phyloP scores from a whole-genome alignment of 257 asterid genomes.

The Linderniella brevidens region DNA sequence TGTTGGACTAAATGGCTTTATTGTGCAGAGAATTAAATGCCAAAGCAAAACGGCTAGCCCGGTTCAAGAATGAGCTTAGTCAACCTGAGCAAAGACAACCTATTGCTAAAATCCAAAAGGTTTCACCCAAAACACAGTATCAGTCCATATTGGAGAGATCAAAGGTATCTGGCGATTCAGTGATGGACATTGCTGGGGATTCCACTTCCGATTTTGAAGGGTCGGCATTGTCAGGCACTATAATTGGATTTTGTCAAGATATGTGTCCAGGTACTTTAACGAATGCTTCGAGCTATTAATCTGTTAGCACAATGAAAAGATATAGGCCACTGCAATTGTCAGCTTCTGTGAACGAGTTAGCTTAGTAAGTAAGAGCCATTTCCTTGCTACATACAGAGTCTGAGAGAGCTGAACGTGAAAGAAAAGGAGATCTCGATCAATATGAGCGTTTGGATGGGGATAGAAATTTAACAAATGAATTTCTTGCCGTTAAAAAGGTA shows the following conservation, averaged over 20 bases:
- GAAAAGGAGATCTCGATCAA: slow-evolving; percentile 97
- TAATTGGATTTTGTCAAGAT: slow-evolving; percentile 76
- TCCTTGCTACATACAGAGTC: slow-evolving; percentile 35
- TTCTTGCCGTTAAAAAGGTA: slow-evolving; percentile 89
- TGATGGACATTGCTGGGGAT: slow-evolving; percentile 28
- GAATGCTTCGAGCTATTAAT: slow-evolving; percentile 8
- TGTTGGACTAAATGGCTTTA: neutral
- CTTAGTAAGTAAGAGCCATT: neutral
- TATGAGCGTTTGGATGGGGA: slow-evolving; percentile 95
- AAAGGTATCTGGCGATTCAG: slow-evolving; percentile 25
- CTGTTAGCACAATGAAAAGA: slow-evolving; percentile 6
- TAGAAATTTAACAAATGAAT: slow-evolving; percentile 57
- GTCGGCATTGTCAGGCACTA: slow-evolving; percentile 31
- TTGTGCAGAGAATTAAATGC: slow-evolving; percentile 59
- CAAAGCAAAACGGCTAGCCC: slow-evolving; percentile 83
- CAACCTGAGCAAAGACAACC: slow-evolving; percentile 25
- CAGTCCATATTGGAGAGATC: slow-evolving; percentile 20
- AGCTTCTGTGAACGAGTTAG: neutral
- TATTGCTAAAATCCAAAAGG: slow-evolving; percentile 23
- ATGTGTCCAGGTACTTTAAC: slow-evolving; percentile 86
- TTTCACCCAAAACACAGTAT: slow-evolving; percentile 34
- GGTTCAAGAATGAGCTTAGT: slow-evolving; percentile 69
- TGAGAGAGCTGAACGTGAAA: slow-evolving; percentile 88
- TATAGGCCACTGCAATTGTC: slow-evolving; percentile 8
- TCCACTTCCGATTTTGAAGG: slow-evolving; percentile 38